phyloP scores from a whole-genome alignment of 805 yeast species.

The Candida germanica region DNA sequence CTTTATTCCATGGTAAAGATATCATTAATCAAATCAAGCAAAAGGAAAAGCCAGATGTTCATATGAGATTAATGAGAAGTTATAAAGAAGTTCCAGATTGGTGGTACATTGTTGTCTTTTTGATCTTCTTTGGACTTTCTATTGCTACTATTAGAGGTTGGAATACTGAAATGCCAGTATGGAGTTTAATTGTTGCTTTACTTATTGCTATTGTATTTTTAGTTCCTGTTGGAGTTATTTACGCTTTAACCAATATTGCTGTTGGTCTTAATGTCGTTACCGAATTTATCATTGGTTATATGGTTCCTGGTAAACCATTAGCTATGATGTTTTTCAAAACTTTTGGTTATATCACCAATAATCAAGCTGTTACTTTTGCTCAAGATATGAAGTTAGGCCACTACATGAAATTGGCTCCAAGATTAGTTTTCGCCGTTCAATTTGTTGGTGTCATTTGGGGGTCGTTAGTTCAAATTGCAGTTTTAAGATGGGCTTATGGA shows the following conservation, averaged over 20 bases:
- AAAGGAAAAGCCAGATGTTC: slow-evolving; percentile 30
- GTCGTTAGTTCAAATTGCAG: slow-evolving; percentile 37
- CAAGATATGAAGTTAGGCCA: slow-evolving; percentile 46
- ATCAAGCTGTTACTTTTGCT: slow-evolving; percentile 48
- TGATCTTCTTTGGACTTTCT: slow-evolving; percentile 27
- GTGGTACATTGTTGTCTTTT: slow-evolving; percentile 30
- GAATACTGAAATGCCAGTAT: slow-evolving; percentile 43
- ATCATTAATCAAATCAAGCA: slow-evolving; percentile 31
- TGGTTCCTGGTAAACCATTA: slow-evolving; percentile 47
- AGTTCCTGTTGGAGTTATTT: slow-evolving; percentile 39
- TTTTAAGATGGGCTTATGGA: slow-evolving; percentile 42
- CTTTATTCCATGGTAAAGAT: slow-evolving; percentile 55
- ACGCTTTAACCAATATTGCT: slow-evolving; percentile 25
- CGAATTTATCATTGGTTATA: slow-evolving; percentile 42
- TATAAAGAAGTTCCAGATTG: slow-evolving; percentile 42
- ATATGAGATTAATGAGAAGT: slow-evolving; percentile 51
- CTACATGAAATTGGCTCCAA: slow-evolving; percentile 42
- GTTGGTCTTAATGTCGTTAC: slow-evolving; percentile 38
- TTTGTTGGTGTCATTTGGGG: slow-evolving; percentile 43
- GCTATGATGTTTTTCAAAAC: slow-evolving; percentile 49
- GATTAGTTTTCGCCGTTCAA: slow-evolving; percentile 41
- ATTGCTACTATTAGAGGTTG: slow-evolving; percentile 37
- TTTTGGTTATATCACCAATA: slow-evolving; percentile 46
- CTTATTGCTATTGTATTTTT: slow-evolving; percentile 37
- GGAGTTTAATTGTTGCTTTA: slow-evolving; percentile 38